These are phyloP conservation scores for Rhynchospora tenuis DNA, from an alignment of 176 grass and related monocot species.

Conservation along the genomic window DNA sequence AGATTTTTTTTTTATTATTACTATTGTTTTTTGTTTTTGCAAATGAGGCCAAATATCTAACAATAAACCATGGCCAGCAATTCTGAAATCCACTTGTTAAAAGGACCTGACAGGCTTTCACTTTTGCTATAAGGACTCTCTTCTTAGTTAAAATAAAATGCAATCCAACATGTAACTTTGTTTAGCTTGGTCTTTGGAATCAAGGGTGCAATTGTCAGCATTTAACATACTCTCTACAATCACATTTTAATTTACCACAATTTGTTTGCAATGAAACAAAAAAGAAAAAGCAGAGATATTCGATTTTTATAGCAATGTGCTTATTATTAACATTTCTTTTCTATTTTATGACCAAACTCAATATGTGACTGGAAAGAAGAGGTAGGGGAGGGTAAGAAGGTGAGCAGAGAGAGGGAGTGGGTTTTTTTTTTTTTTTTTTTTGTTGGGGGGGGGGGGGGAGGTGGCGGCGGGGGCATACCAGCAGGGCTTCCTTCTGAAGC, in stretches of 20 bases:
- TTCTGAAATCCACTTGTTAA: neutral
- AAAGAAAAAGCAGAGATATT: neutral
- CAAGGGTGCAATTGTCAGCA: neutral
- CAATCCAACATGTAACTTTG: neutral
- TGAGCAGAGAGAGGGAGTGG: neutral
- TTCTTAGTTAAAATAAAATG: neutral
- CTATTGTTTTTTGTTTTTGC: neutral
- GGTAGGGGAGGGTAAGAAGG: neutral
- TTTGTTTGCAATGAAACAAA: neutral
- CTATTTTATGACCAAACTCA: neutral
- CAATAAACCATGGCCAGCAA: neutral
- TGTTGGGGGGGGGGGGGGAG: no score
- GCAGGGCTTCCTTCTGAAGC: slow-evolving; percentile 53
- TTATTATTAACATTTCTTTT: neutral
- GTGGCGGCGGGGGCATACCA: no score
- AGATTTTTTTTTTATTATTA: neutral
- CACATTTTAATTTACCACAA: neutral
- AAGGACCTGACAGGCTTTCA: neutral
- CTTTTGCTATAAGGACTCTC: neutral
- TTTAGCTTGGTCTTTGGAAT: neutral
- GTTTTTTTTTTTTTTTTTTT: no score
- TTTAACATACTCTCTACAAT: neutral
- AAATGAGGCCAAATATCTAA: slow-evolving; percentile 13
- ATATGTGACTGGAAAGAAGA: neutral
- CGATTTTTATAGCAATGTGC: neutral